A percentile compares a stretch with the other conserved stretches of the same genome.
Evolutionary conservation across 306 rosid genomes (phyloP).

Genomic region (Pterocarpus macrocarpus): DNA sequence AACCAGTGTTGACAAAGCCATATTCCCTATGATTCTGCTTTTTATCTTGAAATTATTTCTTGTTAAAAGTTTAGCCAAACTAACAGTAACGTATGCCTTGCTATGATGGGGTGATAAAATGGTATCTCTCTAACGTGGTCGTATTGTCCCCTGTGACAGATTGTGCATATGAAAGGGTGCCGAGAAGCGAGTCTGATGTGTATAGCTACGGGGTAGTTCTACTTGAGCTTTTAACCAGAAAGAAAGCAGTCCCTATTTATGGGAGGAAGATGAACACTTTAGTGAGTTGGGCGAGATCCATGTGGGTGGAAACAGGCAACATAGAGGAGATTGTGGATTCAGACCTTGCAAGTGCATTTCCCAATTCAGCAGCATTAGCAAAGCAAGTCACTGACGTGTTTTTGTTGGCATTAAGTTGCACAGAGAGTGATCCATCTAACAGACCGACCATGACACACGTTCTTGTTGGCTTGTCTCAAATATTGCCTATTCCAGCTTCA

Average conservation of each 20-base stretch:
- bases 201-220: constrained; percentile 75
- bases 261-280: constrained; percentile 28
- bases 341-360: constrained; percentile 50
- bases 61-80: too few species aligned
- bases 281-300: constrained; percentile 58
- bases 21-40: too few species aligned
- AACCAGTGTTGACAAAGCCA: too few species aligned
- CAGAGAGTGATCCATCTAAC: constrained; percentile 52
- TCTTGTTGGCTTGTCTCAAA: constrained; percentile 20
- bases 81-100: too few species aligned
- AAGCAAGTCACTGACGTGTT: constrained; percentile 53
- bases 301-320: constrained; percentile 50
- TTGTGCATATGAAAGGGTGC: constrained; percentile 52
- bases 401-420: constrained; percentile 59
- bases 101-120: neutral
- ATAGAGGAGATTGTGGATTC: constrained; percentile 58
- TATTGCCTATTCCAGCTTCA: neutral
- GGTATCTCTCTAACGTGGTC: neutral
- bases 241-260: constrained; percentile 55
- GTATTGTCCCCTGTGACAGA: constrained; percentile 47
- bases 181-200: constrained; percentile 63
- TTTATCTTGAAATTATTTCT: too few species aligned
- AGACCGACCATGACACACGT: constrained; percentile 62
- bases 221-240: constrained; percentile 70
- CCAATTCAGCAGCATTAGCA: constrained; percentile 23